A percentile compares a stretch with the other conserved stretches of the same genome.
Conservation (phyloP, 2,329 filamentous ascomycete species). For the Cladophialophora carrionii region DNA sequence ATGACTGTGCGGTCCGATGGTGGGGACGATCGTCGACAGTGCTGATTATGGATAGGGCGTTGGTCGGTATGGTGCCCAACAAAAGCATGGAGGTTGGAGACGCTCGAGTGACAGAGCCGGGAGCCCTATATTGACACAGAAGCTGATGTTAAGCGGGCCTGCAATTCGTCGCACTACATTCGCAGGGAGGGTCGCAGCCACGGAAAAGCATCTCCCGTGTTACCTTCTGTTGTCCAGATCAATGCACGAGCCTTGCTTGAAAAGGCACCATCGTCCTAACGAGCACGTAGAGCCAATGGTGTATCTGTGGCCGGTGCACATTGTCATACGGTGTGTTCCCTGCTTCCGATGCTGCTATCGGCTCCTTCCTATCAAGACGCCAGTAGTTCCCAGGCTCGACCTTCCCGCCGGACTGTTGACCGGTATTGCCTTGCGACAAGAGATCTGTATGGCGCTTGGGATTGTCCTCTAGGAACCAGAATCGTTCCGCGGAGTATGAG, state of each 20-base stretch:
- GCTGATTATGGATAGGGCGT: too few relatives aligned
- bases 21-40: too few relatives aligned
- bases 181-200: not conserved
- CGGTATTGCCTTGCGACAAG: not conserved
- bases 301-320: conserved; percentile 10
- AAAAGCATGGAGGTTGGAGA: too few relatives aligned
- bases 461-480: conserved; percentile 13
- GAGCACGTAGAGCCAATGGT: conserved; percentile 13
- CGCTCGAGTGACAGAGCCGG: too few relatives aligned
- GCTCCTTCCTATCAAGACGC: not conserved
- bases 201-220: not conserved
- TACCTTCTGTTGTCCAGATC: not conserved
- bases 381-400: not conserved
- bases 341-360: not conserved
- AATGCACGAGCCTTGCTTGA: not conserved
- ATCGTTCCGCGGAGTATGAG: conserved; percentile 14
- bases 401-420: not conserved
- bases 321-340: not conserved
- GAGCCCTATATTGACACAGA: too few relatives aligned
- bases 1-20: too few relatives aligned
- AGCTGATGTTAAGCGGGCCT: too few relatives aligned
- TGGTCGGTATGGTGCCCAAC: too few relatives aligned
- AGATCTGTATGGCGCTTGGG: not conserved
- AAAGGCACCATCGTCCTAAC: not conserved
- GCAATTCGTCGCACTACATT: too few relatives aligned